Evolutionary conservation across 73 alveolate genomes (phyloP), one percentile per base, ranked within the genome.

Genomic region (Paramecium tetraurelia): DNA sequence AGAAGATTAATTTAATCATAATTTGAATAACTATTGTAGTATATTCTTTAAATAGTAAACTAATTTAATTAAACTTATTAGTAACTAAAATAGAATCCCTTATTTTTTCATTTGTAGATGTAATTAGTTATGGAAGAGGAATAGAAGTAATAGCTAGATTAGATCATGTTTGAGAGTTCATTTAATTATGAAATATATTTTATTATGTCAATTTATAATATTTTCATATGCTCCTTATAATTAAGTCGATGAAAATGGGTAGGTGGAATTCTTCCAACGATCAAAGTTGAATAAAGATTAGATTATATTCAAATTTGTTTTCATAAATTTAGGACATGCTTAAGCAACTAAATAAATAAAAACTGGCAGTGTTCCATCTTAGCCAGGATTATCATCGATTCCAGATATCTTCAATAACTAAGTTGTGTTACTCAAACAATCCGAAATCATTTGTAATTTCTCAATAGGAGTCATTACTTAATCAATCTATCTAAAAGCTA

Each of bases 111-210:
- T 20, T 99, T 97, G 90, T 98, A 97, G 93, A 94, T 95, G 50
- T 93, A 98, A 58, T 96, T 97, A 20, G 99, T 99, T 40, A 96
- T 97, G 99, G 98, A 97, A 93, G 99, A 97, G 92, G 99, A 98
- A 92, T 96, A 97, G 92, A 98, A 96, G 71, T 99, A 98, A 80
- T 70, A 40, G 20, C 33, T 50, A 8, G 89, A 41, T 11, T 46
- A 22, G 89, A 76, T n/a, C 40, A 76, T 41, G 40, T 76, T 20
- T 76, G 71, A 71, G 72, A 76, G 10, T 18, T 27, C 6, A 35
- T 20, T 16, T 29, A 59, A 59, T 59, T 29, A 21, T 59, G 77
- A 59, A 40, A 71, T 18, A 12, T 38, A 71, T 29, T 33, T 33
- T 36, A 31, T 22, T 4, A 22, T 71, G 1, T 71, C 58, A 59